Conservation (phyloP, 2,329 filamentous ascomycete species). For the Neoascochyta sp. region DNA sequence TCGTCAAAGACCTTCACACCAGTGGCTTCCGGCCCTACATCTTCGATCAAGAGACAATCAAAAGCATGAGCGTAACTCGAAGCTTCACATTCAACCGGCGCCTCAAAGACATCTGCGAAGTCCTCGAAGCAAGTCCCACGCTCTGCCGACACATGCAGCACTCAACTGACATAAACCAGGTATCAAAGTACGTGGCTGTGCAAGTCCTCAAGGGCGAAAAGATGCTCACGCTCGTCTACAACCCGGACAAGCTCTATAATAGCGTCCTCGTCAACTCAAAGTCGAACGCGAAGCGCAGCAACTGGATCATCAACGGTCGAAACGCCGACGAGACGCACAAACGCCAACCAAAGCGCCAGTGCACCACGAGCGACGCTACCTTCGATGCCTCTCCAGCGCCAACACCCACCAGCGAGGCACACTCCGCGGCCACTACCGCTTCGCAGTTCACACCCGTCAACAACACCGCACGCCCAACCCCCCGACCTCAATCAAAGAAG, state of each 20-base stretch:
- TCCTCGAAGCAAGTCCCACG: background rate
- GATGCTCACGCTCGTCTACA: background rate
- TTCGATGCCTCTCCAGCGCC: no score
- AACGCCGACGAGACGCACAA: no score
- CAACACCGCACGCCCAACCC: no score
- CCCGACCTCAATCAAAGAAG: no score
- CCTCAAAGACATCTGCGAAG: background rate
- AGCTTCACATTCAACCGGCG: background rate
- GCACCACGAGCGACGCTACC: no score
- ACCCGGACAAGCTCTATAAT: background rate
- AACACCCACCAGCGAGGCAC: no score
- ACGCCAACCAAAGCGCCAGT: no score
- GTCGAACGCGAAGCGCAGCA: background rate
- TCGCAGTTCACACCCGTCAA: no score
- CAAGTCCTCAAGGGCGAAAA: constrained; percentile 1
- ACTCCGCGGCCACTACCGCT: no score
- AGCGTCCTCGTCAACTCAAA: background rate
- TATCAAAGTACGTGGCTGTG: background rate
- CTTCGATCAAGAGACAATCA: background rate
- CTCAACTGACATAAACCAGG: background rate
- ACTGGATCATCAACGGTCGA: background rate
- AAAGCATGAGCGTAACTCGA: background rate
- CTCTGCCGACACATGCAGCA: no score
- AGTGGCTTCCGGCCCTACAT: constrained; percentile 1
- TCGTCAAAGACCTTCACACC: background rate